Conservation (phyloP, 78 protist genomes). For the Speleostelium caveatum region DNA sequence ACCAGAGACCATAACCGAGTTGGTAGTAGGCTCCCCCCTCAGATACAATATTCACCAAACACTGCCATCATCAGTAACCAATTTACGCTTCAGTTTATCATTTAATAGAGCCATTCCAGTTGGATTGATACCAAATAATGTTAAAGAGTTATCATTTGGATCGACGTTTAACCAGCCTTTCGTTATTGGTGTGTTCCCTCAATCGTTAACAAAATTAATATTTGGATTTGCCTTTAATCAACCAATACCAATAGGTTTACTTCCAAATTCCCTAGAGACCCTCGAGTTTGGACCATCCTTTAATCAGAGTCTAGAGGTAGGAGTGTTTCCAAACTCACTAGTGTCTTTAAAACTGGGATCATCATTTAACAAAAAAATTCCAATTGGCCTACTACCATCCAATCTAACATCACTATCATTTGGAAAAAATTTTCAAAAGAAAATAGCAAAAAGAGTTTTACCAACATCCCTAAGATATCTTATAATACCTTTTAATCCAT, state of each 20-base stretch:
- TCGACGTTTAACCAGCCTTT: not conserved
- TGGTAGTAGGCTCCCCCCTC: too few species aligned
- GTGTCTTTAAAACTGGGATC: not conserved
- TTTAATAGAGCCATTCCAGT: too few species aligned
- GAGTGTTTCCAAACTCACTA: not conserved
- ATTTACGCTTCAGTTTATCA: too few species aligned
- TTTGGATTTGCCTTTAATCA: slow-evolving; percentile 3
- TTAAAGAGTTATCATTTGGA: slow-evolving; percentile 5
- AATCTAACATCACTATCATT: not conserved
- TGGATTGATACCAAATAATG: too few species aligned
- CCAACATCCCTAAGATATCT: not conserved
- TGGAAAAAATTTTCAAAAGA: not conserved
- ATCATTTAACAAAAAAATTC: too few species aligned
- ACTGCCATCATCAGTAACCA: too few species aligned
- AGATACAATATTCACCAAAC: too few species aligned
- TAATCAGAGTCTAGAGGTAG: not conserved
- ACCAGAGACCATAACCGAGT: too few species aligned
- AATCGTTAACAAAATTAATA: not conserved
- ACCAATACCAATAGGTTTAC: not conserved
- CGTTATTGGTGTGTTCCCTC: not conserved
- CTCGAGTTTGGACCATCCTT: too few species aligned
- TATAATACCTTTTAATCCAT: not conserved
- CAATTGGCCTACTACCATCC: not conserved
- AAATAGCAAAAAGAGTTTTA: not conserved
- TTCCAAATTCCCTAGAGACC: slow-evolving; percentile 6